phyloP scores from a whole-genome alignment of 2,329 filamentous ascomycete genomes.

The Paramyrothecium roridum region DNA sequence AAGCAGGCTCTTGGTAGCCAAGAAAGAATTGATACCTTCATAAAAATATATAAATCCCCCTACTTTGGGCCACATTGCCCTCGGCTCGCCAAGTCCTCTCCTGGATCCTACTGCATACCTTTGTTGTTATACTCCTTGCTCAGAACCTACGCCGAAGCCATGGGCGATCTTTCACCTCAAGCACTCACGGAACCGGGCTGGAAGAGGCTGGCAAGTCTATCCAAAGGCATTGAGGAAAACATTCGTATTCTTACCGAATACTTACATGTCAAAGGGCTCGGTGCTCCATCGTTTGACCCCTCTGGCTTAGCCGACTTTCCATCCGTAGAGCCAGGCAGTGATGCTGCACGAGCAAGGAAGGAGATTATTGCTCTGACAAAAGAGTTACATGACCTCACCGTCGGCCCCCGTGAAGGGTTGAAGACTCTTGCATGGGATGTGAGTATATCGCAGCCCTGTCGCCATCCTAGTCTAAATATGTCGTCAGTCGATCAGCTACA shows the following conservation, averaged over 20 bases:
- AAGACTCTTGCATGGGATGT: constrained; percentile 23
- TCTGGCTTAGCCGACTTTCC: constrained; percentile 14
- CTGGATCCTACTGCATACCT: no score
- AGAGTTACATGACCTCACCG: constrained; percentile 19
- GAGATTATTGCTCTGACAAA: constrained; percentile 19
- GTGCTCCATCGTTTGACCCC: constrained; percentile 13
- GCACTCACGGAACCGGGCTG: no score
- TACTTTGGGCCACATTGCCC: no score
- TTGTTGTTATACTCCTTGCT: no score
- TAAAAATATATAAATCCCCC: no score
- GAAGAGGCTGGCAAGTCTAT: constrained; percentile 10
- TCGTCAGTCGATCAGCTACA: constrained; percentile 18
- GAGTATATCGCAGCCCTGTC: constrained; percentile 5
- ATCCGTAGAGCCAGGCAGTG: constrained; percentile 3
- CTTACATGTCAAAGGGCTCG: constrained; percentile 11
- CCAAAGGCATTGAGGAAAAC: constrained; percentile 12
- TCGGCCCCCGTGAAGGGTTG: constrained; percentile 19
- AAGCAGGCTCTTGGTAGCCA: no score
- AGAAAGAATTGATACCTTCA: no score
- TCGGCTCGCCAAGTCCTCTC: no score
- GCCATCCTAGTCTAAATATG: neutral
- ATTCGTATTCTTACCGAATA: constrained; percentile 10
- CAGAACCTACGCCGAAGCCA: no score
- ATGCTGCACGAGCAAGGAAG: constrained; percentile 8
- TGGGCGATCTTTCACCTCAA: no score